Conservation (phyloP, 768 basidiomycete genomes). For the Fomitopsis serialis region DNA sequence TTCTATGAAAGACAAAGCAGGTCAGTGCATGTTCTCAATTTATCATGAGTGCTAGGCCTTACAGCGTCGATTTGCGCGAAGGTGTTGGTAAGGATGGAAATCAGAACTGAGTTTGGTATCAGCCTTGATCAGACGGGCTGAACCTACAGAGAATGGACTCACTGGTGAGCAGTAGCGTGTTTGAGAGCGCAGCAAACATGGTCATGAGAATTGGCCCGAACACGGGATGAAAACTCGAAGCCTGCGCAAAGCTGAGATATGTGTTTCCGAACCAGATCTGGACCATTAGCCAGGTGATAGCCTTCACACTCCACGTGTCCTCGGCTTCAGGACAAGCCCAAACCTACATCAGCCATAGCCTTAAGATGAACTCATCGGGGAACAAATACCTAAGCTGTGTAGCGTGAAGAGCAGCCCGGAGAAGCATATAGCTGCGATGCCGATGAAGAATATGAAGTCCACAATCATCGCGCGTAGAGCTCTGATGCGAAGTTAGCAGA, state of each 20-base stretch:
- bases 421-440: constrained; percentile 73
- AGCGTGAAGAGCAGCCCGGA: constrained; percentile 66
- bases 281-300: constrained; percentile 79
- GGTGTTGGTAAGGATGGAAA: constrained; percentile 88
- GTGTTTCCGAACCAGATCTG: constrained; percentile 87
- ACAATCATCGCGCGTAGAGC: constrained; percentile 79
- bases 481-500: constrained; percentile 31
- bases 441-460: constrained; percentile 76
- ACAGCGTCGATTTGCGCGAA: constrained; percentile 72
- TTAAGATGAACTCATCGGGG: background rate
- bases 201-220: constrained; percentile 81
- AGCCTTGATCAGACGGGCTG: constrained; percentile 26
- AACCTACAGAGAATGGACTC: constrained; percentile 20
- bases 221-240: constrained; percentile 42
- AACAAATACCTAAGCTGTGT: constrained; percentile 40
- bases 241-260: constrained; percentile 44
- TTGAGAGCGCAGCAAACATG: constrained; percentile 70
- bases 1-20: constrained; percentile 29
- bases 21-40: background rate
- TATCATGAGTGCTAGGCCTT: constrained; percentile 15
- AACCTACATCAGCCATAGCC: too few relatives aligned
- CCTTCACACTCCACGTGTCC: constrained; percentile 34
- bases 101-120: constrained; percentile 42
- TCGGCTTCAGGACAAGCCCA: constrained; percentile 24
- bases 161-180: constrained; percentile 80